Evolutionary conservation across 2,329 filamentous ascomycete genomes (phyloP).

Genomic region (Aspergillus sp.): DNA sequence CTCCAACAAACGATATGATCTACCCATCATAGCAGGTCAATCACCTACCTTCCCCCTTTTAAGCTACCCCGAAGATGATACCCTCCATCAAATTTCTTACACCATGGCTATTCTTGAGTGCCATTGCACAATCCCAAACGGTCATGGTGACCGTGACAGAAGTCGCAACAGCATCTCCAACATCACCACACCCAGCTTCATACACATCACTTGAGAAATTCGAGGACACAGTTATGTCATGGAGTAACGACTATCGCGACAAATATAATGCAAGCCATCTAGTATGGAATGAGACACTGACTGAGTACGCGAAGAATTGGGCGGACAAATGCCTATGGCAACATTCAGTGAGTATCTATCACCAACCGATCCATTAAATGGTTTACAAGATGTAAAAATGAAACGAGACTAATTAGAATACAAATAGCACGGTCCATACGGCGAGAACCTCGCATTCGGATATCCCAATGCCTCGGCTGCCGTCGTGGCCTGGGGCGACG

Average conservation of each 20-base stretch:
- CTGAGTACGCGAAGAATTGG: constrained; percentile 51
- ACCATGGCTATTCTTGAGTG: too few relatives aligned
- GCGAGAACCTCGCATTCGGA: constrained; percentile 70
- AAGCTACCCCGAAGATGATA: too few relatives aligned
- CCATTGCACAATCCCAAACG: constrained; percentile 3
- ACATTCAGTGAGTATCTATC: constrained; percentile 29
- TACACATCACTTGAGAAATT: constrained; percentile 43
- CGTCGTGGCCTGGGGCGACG: constrained; percentile 63
- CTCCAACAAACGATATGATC: too few relatives aligned
- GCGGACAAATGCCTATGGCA: constrained; percentile 38
- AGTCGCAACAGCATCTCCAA: constrained; percentile 20
- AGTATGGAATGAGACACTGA: constrained; percentile 62
- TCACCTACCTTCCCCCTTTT: too few relatives aligned
- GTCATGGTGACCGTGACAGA: constrained; percentile 15
- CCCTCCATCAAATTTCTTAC: too few relatives aligned
- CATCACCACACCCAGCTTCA: constrained; percentile 25
- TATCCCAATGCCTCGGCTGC: constrained; percentile 56
- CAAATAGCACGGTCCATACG: constrained; percentile 55
- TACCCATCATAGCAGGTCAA: too few relatives aligned
- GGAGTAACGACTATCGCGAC: constrained; percentile 61
- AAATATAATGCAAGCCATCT: constrained; percentile 58
- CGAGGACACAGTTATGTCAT: constrained; percentile 54
- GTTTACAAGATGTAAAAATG: not conserved
- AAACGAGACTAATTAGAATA: constrained; percentile 3
- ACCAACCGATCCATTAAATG: not conserved